phyloP scores from a whole-genome alignment of 1,139 yeast genomes.

The Hansenula sp. region DNA sequence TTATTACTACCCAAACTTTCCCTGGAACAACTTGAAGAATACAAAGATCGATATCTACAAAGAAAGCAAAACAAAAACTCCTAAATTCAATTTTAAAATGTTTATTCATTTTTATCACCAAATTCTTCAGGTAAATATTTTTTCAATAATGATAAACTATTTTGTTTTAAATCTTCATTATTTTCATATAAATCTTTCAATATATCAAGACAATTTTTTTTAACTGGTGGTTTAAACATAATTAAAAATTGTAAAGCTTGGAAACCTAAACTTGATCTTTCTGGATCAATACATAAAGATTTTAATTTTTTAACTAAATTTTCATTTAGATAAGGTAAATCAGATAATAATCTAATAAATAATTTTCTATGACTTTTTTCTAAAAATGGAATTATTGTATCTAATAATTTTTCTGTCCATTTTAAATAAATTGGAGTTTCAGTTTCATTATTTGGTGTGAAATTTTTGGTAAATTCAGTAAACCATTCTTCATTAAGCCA shows the following conservation, averaged over 20 bases:
- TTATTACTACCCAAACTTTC: no score
- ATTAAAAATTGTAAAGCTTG: constrained; percentile 76
- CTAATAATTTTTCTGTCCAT: constrained; percentile 74
- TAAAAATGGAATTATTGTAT: constrained; percentile 76
- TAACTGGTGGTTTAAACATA: constrained; percentile 88
- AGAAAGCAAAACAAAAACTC: no score
- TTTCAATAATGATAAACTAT: constrained; percentile 38
- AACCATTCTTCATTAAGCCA: constrained; percentile 99
- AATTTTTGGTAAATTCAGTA: constrained; percentile 46
- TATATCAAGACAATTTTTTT: constrained; percentile 59
- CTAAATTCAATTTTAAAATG: not conserved
- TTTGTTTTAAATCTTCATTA: constrained; percentile 50
- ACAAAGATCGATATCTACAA: no score
- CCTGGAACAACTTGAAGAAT: constrained; percentile 5
- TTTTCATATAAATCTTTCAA: constrained; percentile 51
- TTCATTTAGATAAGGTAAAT: constrained; percentile 68
- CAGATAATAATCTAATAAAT: constrained; percentile 79
- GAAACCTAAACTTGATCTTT: constrained; percentile 73
- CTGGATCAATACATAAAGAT: constrained; percentile 83
- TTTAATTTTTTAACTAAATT: constrained; percentile 59
- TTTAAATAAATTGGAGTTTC: constrained; percentile 49
- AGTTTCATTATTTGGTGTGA: constrained; percentile 22
- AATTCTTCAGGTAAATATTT: constrained; percentile 13
- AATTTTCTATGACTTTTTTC: constrained; percentile 76
- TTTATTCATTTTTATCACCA: not conserved